phyloP scores from a whole-genome alignment of 2,329 filamentous ascomycete genomes.

The Cryphonectria radicalis region DNA sequence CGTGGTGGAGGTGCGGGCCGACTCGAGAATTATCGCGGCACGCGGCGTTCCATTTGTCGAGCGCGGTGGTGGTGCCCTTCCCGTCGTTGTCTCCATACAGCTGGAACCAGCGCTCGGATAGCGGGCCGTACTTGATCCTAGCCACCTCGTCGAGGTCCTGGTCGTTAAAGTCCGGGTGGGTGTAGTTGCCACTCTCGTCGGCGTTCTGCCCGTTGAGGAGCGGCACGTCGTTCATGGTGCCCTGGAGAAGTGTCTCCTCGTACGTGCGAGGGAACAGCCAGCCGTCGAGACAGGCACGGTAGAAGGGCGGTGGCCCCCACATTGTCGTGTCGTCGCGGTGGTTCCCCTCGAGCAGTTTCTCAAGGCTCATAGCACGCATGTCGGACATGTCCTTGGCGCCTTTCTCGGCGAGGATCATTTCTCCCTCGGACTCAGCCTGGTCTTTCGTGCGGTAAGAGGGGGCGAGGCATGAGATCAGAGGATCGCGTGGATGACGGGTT shows the following conservation, averaged over 20 bases:
- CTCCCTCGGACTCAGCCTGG: conserved; percentile 32
- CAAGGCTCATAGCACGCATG: conserved; percentile 31
- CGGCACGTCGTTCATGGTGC: conserved; percentile 15
- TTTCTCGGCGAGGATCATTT: conserved; percentile 29
- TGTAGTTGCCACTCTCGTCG: conserved; percentile 24
- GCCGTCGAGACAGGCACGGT: conserved; percentile 17
- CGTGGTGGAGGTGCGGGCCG: conserved; percentile 15
- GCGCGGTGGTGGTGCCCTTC: conserved; percentile 25
- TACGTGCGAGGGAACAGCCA: conserved; percentile 19
- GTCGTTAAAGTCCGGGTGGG: conserved; percentile 19
- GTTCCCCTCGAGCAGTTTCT: conserved; percentile 16
- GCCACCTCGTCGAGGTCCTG: conserved; percentile 30
- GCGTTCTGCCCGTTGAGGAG: conserved; percentile 15
- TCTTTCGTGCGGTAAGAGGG: conserved; percentile 35
- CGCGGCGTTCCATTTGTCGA: conserved; percentile 37
- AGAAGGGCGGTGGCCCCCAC: conserved; percentile 8
- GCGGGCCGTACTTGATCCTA: conserved; percentile 2
- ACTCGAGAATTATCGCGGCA: conserved; percentile 10
- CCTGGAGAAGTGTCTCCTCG: conserved; percentile 8
- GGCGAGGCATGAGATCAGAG: conserved; percentile 35
- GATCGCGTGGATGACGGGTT: conserved; percentile 21
- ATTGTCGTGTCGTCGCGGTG: conserved; percentile 15
- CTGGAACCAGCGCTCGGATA: conserved; percentile 29
- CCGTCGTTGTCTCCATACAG: conserved; percentile 36
- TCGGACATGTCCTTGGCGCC: conserved; percentile 33